Base-by-base conservation (phyloP, 257 asterid genomes). In the Solanum tarapatanum region DNA sequence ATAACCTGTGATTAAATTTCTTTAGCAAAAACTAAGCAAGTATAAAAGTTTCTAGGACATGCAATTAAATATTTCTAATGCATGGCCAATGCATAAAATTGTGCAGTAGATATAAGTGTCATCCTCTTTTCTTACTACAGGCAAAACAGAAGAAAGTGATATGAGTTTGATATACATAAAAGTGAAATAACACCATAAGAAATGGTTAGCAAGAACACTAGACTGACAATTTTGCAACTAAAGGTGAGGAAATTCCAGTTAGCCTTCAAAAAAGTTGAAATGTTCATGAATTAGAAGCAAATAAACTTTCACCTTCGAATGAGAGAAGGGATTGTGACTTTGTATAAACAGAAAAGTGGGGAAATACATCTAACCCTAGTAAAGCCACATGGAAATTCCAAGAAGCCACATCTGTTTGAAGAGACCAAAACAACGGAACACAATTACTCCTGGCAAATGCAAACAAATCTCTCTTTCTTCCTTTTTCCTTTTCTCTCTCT, bases 1-100 rank as follows among this genome's bases (percentile, higher is more conserved):
- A 96, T 96, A 79, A 96, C 98, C 99, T 96, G 93, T 73, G 87
- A 88, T 87, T 87, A 84, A 77, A 79, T 82, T 28, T 48, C 68
- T 82, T 82, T 82, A 51, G 43, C n/a, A 80, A 75, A 51, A 48
- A 30, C 85, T 5, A 80, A 28, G 70, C 30, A 48, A 48, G 30
- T 39, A 32, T 48, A 19, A 30, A 82, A 48, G 69, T 30, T 48
- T 48, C 37, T 48, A 48, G 70, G 85, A 48, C 70, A 51, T 37
- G 36, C 84, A 37, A 76, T 23, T 39, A 75, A 77, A 77, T 41
- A 77, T 39, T 33, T 77, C 60, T 39, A 41, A 41, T 39, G 35
- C n/a, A 39, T 39, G 84, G 35, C 84, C 36, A 77, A 77, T 30
- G 69, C 85, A 80, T 80, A 51, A 82, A 48, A 32, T 48, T 28